Base-by-base conservation (phyloP, 2,329 filamentous ascomycete species). In the Sordariomycetes sp. region DNA sequence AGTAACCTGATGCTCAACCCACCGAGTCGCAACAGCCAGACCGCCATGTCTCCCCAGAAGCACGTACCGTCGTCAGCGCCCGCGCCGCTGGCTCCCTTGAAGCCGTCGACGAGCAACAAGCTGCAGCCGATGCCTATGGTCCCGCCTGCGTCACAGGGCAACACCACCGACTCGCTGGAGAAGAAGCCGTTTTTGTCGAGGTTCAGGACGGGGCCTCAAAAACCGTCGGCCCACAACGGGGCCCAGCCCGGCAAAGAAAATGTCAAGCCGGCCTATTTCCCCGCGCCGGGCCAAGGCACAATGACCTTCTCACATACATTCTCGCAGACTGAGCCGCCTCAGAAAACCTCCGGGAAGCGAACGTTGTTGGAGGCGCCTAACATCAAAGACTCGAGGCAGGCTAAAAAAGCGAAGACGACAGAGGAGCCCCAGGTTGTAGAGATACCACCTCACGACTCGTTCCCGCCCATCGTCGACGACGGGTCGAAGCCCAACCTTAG, bases 401-500 rank as follows among this genome's bases (percentile, higher is more conserved):
- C 70, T 53, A 95, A 95, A 75, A 90, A 86, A 71, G 70, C 75
- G 53, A 89, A 84, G 67, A 65, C 75, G 45, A 82, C 86, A 42
- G 53, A 58, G 1, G 59, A 59, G 8, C 53, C 57, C 1, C 50
- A 57, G 22, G 32, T 28, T n/a, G 42, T 58, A 10, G 53, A 60
- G 42, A 56, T 61, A 4, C 88, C 90, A 3, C 77, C 85, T 53
- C 85, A 85, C 54, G 81, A 87, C 61, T 86, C 90, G n/a, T 94
- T 96, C 74, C 88, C 90, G 5, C 70, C 76, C 5, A 82, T 96
- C 35, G 76, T 86, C 59, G 94, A 97, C 66, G 90, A 96, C 67
- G 92, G 91, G 64, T 77, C 78, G 57, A 97, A 99, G 69, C 94
- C 94, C 6, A 81, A 84, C 5, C 90, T 92, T 71, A 97, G 91